Evolutionary conservation across 1,284 basidiomycete species (phyloP).

Genomic region (Heterobasidion parviporum): DNA sequence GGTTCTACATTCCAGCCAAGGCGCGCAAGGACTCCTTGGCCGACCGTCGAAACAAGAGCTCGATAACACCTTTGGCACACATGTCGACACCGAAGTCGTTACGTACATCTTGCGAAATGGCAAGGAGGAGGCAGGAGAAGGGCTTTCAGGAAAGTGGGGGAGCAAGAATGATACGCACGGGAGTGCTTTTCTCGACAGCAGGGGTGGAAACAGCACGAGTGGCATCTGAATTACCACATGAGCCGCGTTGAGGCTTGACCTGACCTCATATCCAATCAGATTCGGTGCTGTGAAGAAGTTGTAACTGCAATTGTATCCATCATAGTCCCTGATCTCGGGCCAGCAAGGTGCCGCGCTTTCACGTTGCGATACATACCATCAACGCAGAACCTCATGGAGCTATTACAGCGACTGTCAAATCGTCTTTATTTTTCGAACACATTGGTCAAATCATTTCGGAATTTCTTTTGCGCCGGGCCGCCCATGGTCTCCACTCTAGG

Average conservation of each 20-base stretch:
- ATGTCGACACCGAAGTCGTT: slow-evolving; percentile 58
- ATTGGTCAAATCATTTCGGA: too few species aligned
- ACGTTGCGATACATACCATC: too few species aligned
- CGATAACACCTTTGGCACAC: slow-evolving; percentile 58
- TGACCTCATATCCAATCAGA: not conserved
- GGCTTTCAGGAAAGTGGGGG: slow-evolving; percentile 23
- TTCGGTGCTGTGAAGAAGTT: not conserved
- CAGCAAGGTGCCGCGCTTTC: too few species aligned
- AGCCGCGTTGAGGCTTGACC: not conserved
- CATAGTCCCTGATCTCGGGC: not conserved
- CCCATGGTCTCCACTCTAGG: too few species aligned
- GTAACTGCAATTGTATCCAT: slow-evolving; percentile 1
- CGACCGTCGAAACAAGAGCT: slow-evolving; percentile 72
- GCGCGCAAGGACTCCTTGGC: slow-evolving; percentile 63
- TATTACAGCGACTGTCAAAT: too few species aligned
- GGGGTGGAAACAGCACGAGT: slow-evolving; percentile 8
- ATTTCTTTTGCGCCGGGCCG: too few species aligned
- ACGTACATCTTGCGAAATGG: slow-evolving; percentile 53
- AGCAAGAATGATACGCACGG: slow-evolving; percentile 31
- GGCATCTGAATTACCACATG: slow-evolving; percentile 5
- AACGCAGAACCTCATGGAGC: too few species aligned
- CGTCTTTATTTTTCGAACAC: too few species aligned
- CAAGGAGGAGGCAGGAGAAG: slow-evolving; percentile 42
- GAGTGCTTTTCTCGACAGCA: slow-evolving; percentile 6
- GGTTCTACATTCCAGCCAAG: slow-evolving; percentile 53